Evolutionary conservation across 805 yeast genomes (phyloP), one percentile per base, ranked within the genome.

Genomic region (Monosporozyma servazzii): DNA sequence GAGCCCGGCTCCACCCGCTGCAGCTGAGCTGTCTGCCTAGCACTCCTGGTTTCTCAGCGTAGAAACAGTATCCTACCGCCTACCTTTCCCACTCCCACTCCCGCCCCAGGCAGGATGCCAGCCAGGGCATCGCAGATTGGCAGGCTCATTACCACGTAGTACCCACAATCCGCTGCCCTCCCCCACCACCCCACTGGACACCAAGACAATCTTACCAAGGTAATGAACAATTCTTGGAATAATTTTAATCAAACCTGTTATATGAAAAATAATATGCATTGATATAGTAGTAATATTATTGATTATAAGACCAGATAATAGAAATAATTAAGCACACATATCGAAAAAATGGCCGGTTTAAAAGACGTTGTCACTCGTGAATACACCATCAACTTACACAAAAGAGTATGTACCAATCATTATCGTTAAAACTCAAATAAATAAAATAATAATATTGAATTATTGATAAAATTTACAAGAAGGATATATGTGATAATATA

Each of bases 301-400:
- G 53, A 54, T 52, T 49, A 25, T 25, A 25, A 25, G 27, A 25
- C 33, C 36, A 23, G 10, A 21, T 49, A 54, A 50, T 43, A 51
- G 42, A 39, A 39, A 18, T 39, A 39, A 39, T 39, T 39, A 39
- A 39, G 42, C 42, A 39, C 42, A 39, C 18, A 39, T 39, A 39
- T 39, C 42, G 25, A 18, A 9, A 67, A 66, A 64, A 74, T 74
- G 77, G 75, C 77, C 65, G 74, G 74, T 78, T 81, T 89, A 75
- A 86, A 87, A 81, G 98, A 93, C 90, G 96, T 89, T 78, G 97
- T 93, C 78, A 87, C 99, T 77, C 96, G 99, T 79, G 99, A 93
- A 81, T 93, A 93, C 88, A 93, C 99, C 84, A 90, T 93, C 79
- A 91, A 93, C 88, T 81, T 91, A 78, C 96, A 89, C 96, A 91